Percentiles rank a stretch among this genome's conserved stretches.
Conservation (phyloP, 1,284 basidiomycete species). For the Coniophora puteana region DNA sequence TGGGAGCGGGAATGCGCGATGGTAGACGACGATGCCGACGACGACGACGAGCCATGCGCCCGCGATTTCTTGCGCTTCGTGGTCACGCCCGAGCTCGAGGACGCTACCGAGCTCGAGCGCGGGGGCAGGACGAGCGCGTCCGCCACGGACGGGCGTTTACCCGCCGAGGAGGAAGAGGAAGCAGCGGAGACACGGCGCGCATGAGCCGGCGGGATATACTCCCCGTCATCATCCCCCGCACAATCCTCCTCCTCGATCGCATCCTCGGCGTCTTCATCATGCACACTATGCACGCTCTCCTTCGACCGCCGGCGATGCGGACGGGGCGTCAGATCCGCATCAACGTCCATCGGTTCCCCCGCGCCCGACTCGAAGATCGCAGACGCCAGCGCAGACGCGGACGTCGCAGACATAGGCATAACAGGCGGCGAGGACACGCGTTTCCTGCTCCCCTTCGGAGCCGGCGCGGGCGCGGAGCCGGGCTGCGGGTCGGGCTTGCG, state of each 20-base stretch:
- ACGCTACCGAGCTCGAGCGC: slow-evolving; percentile 25
- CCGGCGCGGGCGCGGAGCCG: slow-evolving; percentile 25
- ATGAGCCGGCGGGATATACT: not conserved
- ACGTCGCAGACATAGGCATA: too few relatives aligned
- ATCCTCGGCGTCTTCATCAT: slow-evolving; percentile 23
- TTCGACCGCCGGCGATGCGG: too few relatives aligned
- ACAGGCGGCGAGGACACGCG: slow-evolving; percentile 25
- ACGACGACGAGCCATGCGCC: slow-evolving; percentile 41
- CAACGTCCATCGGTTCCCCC: slow-evolving; percentile 10
- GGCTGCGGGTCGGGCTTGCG: slow-evolving; percentile 71
- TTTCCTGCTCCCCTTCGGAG: slow-evolving; percentile 29
- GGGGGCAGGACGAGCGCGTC: slow-evolving; percentile 30
- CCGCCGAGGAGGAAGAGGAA: slow-evolving; percentile 30
- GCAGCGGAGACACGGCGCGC: slow-evolving; percentile 4
- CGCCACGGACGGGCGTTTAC: too few relatives aligned
- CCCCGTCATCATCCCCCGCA: too few relatives aligned
- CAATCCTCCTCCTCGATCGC: too few relatives aligned
- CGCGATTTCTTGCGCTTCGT: slow-evolving; percentile 52
- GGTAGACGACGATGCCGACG: too few relatives aligned
- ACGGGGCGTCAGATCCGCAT: slow-evolving; percentile 23
- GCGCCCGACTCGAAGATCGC: too few relatives aligned
- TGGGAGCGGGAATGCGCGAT: too few relatives aligned
- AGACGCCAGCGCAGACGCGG: too few relatives aligned
- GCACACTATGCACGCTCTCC: too few relatives aligned
- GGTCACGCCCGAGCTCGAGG: slow-evolving; percentile 23